A percentile compares a stretch with the other conserved stretches of the same genome.
These are phyloP conservation scores for Citrullus mucosospermus DNA, from an alignment of 306 rosid genomes.

Conservation along the genomic window DNA sequence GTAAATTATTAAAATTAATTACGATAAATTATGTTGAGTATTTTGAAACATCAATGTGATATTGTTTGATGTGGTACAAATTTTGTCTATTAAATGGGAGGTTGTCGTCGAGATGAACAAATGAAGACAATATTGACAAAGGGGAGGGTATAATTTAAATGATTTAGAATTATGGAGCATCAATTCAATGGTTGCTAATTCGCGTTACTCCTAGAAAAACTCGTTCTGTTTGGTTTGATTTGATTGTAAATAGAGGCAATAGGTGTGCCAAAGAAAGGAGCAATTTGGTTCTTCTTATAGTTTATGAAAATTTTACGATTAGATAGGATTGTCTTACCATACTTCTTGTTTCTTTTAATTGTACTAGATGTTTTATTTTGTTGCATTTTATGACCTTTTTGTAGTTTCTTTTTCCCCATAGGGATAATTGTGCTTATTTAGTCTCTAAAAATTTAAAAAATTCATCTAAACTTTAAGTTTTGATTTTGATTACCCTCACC, in stretches of 20 bases:
- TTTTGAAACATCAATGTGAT: neutral
- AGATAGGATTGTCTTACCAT: too few species aligned
- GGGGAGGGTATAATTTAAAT: neutral
- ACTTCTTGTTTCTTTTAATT: too few species aligned
- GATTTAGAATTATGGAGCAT: neutral
- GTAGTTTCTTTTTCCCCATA: too few species aligned
- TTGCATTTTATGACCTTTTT: neutral
- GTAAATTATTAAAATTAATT: neutral
- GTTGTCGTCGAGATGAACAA: neutral
- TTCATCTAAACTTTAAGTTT: too few species aligned
- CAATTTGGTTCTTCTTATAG: neutral
- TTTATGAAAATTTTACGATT: neutral
- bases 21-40: neutral
- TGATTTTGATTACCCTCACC: too few species aligned
- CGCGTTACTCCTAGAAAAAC: neutral
- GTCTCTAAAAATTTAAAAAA: neutral
- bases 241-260: neutral
- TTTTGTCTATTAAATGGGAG: neutral
- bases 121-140: neutral
- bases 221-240: neutral
- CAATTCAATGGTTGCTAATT: too few species aligned
- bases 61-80: neutral
- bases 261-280: neutral
- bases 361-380: too few species aligned
- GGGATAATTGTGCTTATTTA: too few species aligned